phyloP scores from a whole-genome alignment of 164 flowering plant genomes.

The Liquidambar formosana region DNA sequence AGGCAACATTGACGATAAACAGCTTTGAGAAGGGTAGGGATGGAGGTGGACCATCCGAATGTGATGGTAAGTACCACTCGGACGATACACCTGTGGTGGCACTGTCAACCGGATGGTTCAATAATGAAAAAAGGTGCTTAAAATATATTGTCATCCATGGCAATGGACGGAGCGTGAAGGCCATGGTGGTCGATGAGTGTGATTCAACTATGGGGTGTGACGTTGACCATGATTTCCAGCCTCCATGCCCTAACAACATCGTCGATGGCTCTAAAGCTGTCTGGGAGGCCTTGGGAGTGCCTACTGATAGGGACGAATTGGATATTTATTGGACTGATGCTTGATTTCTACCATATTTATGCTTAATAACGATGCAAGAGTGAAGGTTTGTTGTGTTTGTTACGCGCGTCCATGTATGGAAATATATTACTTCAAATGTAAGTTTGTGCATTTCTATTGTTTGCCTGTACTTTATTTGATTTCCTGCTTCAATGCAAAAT shows the following conservation, averaged over 20 bases:
- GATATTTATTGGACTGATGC: constrained; percentile 1
- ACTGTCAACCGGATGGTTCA: constrained; percentile 15
- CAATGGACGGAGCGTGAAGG: neutral
- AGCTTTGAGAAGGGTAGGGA: constrained; percentile 23
- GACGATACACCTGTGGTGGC: constrained; percentile 9
- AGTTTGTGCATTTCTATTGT: too few relatives aligned
- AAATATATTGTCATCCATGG: neutral
- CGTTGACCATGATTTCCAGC: neutral
- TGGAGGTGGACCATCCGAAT: constrained; percentile 29
- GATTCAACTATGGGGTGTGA: neutral
- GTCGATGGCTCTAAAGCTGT: constrained; percentile 9
- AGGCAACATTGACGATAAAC: constrained; percentile 22
- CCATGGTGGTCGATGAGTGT: neutral
- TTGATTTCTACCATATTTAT: neutral
- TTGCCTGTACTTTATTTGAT: too few relatives aligned
- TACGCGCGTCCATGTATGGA: too few relatives aligned
- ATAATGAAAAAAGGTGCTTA: neutral
- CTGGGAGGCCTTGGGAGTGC: constrained; percentile 5
- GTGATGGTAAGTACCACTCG: constrained; percentile 19
- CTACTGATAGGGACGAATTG: neutral
- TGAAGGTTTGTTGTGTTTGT: too few relatives aligned
- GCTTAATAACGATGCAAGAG: too few relatives aligned
- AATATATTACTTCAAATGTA: too few relatives aligned
- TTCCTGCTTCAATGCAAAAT: too few relatives aligned
- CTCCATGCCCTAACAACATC: constrained; percentile 6